A percentile compares a stretch with the other conserved stretches of the same genome.
These are phyloP conservation scores for Fusarium setosum DNA, from an alignment of 2,329 filamentous ascomycete species.

Conservation along the genomic window DNA sequence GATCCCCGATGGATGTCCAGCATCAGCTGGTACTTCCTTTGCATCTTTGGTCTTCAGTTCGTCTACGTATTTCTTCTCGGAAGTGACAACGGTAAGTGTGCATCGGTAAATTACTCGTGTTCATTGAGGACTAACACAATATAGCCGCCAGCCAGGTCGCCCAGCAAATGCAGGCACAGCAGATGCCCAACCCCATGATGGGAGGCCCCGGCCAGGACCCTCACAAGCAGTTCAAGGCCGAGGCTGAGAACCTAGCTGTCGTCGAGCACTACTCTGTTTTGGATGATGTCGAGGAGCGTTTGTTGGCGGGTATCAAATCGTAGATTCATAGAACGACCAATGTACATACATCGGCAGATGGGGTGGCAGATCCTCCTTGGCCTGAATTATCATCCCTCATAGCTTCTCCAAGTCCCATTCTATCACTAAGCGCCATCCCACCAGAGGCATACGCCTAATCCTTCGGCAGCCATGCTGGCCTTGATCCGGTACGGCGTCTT, in stretches of 20 bases:
- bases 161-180: conserved; percentile 84
- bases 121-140: conserved; percentile 10
- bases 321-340: conserved; percentile 48
- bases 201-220: conserved; percentile 95
- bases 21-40: conserved; percentile 98
- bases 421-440: conserved; percentile 60
- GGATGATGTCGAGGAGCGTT: conserved; percentile 86
- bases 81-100: conserved; percentile 86
- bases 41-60: conserved; percentile 94
- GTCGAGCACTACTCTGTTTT: conserved; percentile 93
- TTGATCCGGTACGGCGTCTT: conserved; percentile 79
- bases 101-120: not conserved
- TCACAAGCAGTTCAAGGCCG: conserved; percentile 92
- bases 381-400: conserved; percentile 3
- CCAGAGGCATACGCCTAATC: conserved; percentile 73
- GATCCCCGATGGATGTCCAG: conserved; percentile 99
- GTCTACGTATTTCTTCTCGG: conserved; percentile 98
- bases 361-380: conserved; percentile 33
- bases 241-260: conserved; percentile 96
- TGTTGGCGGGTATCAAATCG: conserved; percentile 68
- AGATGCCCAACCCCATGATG: conserved; percentile 69
- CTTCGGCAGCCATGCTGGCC: conserved; percentile 72
- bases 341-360: conserved; percentile 40
- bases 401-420: conserved; percentile 25
- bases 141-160: conserved; percentile 90